Evolutionary conservation across 2,329 filamentous ascomycete species (phyloP), one percentile per base, ranked within the genome.

Genomic region (Fusarium continuum): DNA sequence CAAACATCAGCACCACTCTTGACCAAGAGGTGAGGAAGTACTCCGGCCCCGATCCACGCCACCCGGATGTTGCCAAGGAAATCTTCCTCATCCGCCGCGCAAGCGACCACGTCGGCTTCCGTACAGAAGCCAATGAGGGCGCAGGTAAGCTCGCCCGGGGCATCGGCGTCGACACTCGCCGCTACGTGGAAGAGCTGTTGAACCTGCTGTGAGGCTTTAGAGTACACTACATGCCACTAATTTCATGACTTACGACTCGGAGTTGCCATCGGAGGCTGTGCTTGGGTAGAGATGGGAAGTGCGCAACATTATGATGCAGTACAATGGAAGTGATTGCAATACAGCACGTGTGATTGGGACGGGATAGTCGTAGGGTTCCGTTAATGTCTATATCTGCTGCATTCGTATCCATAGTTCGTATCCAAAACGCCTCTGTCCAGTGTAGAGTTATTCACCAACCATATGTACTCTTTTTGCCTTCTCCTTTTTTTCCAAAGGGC

Each of bases 91-190:
- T 89, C 25, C 80, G 87, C 9, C 80, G 83, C 48, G 85, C 86
- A 2, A 85, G 87, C 65, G 86, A 88, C 70, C 80, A 86, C 46
- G 73, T 70, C 19, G 73, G 77, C 36, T 75, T 77, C 35, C 75
- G 78, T 16, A 72, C 70, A n/a, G 74, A 80, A 68, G 55, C 77
- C 59, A 71, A 77, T 13, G 84, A 83, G 20, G 85, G 85, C 4
- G 84, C 87, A 2, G 83, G 82, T 17, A 83, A 83, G 51, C 74
- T 92, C 64, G 87, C 85, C 0, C 88, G 91, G 70, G 91, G 90
- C 0, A 91, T 93, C 62, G 91, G 91, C 0, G 83, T 93, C 28
- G 91, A 93, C 78, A 91, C 90, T 25, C 83, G 88, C 74, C 85
- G 84, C 72, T 93, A 93, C 74, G 86, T 93, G 5, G 90, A 93